Percentiles rank a stretch among this genome's conserved stretches.
These are phyloP conservation scores for Coniochaeta prunicola DNA, from an alignment of 2,329 filamentous ascomycete species.

Conservation along the genomic window DNA sequence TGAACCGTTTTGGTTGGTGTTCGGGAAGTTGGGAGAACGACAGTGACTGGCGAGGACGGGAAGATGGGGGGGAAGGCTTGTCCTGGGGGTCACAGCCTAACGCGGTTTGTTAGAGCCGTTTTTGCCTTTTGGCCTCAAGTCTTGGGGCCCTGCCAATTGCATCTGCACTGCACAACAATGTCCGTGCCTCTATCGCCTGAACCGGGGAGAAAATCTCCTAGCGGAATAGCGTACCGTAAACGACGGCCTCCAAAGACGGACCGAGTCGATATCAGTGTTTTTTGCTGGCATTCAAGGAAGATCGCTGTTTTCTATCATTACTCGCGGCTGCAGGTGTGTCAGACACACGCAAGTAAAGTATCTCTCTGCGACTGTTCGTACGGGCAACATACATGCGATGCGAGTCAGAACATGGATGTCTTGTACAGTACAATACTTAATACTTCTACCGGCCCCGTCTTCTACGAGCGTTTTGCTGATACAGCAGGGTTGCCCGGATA, in stretches of 20 bases:
- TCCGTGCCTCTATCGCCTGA: not conserved
- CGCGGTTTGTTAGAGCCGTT: not conserved
- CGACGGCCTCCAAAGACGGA: not conserved
- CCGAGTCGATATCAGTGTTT: not conserved
- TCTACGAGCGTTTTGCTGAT: not conserved
- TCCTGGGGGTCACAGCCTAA: not conserved
- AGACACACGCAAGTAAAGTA: not conserved
- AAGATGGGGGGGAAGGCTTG: not conserved
- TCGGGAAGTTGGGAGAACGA: conserved; percentile 7
- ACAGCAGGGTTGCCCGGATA: too few species aligned
- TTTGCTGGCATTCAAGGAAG: not conserved
- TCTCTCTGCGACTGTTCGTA: not conserved
- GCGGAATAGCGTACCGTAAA: too few species aligned
- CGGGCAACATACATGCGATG: not conserved
- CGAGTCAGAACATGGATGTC: not conserved
- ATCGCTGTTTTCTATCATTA: not conserved
- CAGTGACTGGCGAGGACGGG: not conserved
- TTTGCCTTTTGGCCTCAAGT: not conserved
- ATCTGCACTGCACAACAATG: not conserved
- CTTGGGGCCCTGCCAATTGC: not conserved
- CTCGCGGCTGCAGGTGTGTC: not conserved
- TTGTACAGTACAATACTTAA: not conserved
- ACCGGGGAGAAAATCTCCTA: not conserved
- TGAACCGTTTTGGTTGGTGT: conserved; percentile 7
- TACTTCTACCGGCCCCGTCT: not conserved